phyloP scores from a whole-genome alignment of 371 early-diverging fungal species.

The Mucor racemosus region DNA sequence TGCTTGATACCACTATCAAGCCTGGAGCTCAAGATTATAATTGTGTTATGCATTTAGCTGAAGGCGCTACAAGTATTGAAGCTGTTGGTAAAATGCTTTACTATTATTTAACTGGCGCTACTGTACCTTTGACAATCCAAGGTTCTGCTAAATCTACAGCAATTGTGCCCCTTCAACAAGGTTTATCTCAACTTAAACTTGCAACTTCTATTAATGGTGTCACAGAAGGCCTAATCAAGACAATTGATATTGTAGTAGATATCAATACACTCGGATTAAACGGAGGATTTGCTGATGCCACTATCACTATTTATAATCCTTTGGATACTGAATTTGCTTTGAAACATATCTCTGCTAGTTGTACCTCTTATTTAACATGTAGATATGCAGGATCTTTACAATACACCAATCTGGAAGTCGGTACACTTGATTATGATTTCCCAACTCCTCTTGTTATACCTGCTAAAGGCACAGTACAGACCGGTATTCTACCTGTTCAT shows the following conservation, averaged over 20 bases:
- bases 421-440: constrained; percentile 26
- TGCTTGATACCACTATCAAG: constrained; percentile 45
- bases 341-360: constrained; percentile 35
- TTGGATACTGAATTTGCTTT: constrained; percentile 46
- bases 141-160: constrained; percentile 47
- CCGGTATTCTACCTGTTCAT: constrained; percentile 17
- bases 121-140: constrained; percentile 48
- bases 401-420: constrained; percentile 18
- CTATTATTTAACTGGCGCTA: constrained; percentile 44
- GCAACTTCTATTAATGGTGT: constrained; percentile 45
- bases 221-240: constrained; percentile 35
- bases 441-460: constrained; percentile 23
- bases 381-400: background rate
- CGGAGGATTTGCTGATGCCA: constrained; percentile 22
- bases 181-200: constrained; percentile 44
- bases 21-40: constrained; percentile 56
- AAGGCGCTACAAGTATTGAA: constrained; percentile 25
- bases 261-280: background rate
- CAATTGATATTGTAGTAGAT: constrained; percentile 20
- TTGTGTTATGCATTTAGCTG: constrained; percentile 41
- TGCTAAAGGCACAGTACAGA: constrained; percentile 8
- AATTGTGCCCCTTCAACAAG: constrained; percentile 48
- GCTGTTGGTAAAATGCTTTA: constrained; percentile 35
- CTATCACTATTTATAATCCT: constrained; percentile 51
- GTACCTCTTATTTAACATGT: constrained; percentile 1